phyloP scores from a whole-genome alignment of 2,329 filamentous ascomycete species.

The Escovopsis sp. region DNA sequence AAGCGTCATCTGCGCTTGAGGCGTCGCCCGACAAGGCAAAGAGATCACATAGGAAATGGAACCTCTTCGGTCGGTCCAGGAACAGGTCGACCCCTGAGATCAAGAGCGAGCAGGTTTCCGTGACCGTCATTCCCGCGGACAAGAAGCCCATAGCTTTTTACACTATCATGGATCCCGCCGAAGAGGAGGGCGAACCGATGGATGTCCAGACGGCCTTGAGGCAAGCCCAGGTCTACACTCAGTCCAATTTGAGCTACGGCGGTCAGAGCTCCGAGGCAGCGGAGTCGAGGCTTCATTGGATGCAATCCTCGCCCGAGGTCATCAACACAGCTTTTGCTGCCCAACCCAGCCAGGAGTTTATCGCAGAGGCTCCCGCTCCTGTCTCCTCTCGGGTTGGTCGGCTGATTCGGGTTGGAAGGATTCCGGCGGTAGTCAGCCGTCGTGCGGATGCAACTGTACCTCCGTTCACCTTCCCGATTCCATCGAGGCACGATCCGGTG shows the following conservation, averaged over 20 bases:
- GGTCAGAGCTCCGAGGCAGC: neutral
- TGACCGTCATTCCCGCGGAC: slow-evolving; percentile 32
- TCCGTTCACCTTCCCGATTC: slow-evolving; percentile 71
- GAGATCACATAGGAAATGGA: slow-evolving; percentile 49
- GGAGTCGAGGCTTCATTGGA: neutral
- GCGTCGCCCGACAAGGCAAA: slow-evolving; percentile 36
- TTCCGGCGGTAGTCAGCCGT: slow-evolving; percentile 65
- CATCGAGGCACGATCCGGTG: slow-evolving; percentile 47
- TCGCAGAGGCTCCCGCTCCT: neutral
- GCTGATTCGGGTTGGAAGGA: slow-evolving; percentile 69
- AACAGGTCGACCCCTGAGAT: slow-evolving; percentile 22
- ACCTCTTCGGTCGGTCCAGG: slow-evolving; percentile 44
- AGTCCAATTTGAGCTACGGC: slow-evolving; percentile 7
- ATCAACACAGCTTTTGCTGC: neutral
- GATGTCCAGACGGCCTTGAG: slow-evolving; percentile 32
- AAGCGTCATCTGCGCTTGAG: slow-evolving; percentile 32
- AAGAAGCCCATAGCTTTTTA: slow-evolving; percentile 44
- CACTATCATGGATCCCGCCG: slow-evolving; percentile 46
- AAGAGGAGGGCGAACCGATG: slow-evolving; percentile 30
- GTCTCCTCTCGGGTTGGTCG: slow-evolving; percentile 33
- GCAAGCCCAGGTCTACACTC: slow-evolving; percentile 28
- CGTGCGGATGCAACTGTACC: slow-evolving; percentile 47
- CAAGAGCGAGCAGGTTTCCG: slow-evolving; percentile 25
- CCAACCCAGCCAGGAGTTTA: neutral
- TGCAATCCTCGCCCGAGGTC: neutral